Base-by-base conservation (phyloP, 2,329 filamentous ascomycete genomes). In the Cercospora sp. region DNA sequence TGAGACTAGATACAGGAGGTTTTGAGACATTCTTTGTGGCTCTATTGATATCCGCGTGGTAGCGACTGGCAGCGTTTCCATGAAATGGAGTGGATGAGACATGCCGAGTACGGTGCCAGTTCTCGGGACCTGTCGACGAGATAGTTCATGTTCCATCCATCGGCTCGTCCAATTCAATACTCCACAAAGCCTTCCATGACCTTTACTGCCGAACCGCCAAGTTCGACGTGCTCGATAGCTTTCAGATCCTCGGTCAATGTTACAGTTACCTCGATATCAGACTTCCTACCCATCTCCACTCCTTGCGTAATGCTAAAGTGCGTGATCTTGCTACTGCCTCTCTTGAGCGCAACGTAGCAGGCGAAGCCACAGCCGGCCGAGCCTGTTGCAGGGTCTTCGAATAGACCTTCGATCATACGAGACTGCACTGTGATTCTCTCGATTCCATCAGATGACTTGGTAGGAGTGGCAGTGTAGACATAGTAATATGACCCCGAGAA, bases 401-500 rank as follows among this genome's bases (percentile, higher is more conserved):
- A 73, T 2, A 74, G 71, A 0, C 80, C 80, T 68, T 81, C 79
- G 45, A 91, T 82, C 88, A 92, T 89, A 60, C 90, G 83, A 9
- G 89, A 85, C 62, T 87, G 82, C 23, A 91, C 73, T 33, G 72
- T 71, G 5, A 72, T 57, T 5, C 48, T 28, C 26, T 71, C 70
- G 5, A 55, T 57, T 10, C 36, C 61, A 20, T 68, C 73, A 20
- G 23, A 75, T 40, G 12, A 26, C 1, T 77, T 1, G 79, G 78
- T 26, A 79, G 76, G 13, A 13, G 64, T 23, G 13, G 67, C 31
- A n/a, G 69, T 71, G 26, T 72, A 31, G 18, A 89, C 85, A 72
- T 87, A 91, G 77, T 88, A 90, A 74, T 89, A 90, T 57, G 82
- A 80, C 10, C 81, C 82, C 0, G 86, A 76, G 65, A 89, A 85